Evolutionary conservation across 2,329 filamentous ascomycete species (phyloP).

Genomic region (Neonectria hederae): DNA sequence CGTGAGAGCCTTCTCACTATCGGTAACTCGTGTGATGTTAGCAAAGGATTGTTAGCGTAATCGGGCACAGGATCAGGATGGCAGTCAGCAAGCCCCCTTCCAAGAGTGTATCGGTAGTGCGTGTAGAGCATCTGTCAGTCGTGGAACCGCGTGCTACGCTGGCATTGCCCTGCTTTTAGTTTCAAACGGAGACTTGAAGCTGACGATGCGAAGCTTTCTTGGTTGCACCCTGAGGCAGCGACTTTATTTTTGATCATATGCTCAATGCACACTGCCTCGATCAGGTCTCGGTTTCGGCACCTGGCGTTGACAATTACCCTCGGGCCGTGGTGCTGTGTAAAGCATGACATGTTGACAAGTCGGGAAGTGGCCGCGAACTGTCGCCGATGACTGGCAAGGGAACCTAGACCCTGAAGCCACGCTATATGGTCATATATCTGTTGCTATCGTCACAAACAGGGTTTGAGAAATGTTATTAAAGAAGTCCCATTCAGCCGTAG

Average conservation of each 20-base stretch:
- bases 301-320: neutral
- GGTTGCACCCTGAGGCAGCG: conserved; percentile 5
- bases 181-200: conserved; percentile 10
- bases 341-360: conserved; percentile 2
- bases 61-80: conserved; percentile 1
- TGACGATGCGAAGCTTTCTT: conserved; percentile 13
- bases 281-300: conserved; percentile 18
- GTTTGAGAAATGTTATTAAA: conserved; percentile 5
- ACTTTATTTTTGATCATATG: conserved; percentile 17
- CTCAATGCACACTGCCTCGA: conserved; percentile 23
- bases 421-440: conserved; percentile 28
- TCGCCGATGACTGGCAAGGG: conserved; percentile 9
- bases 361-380: conserved; percentile 17
- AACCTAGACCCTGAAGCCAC: conserved; percentile 15
- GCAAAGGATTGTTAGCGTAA: conserved; percentile 15
- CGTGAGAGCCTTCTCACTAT: neutral
- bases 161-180: conserved; percentile 24
- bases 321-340: conserved; percentile 4
- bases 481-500: conserved; percentile 1
- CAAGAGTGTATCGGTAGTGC: conserved; percentile 18
- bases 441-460: conserved; percentile 14
- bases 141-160: conserved; percentile 23
- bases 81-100: conserved; percentile 1
- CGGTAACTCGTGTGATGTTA: conserved; percentile 1
- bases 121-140: conserved; percentile 13